Percentiles rank a stretch among this genome's conserved stretches.
Evolutionary conservation across 495 filamentous ascomycete genomes (phyloP).

Genomic region (Lindgomyces ingoldianus): DNA sequence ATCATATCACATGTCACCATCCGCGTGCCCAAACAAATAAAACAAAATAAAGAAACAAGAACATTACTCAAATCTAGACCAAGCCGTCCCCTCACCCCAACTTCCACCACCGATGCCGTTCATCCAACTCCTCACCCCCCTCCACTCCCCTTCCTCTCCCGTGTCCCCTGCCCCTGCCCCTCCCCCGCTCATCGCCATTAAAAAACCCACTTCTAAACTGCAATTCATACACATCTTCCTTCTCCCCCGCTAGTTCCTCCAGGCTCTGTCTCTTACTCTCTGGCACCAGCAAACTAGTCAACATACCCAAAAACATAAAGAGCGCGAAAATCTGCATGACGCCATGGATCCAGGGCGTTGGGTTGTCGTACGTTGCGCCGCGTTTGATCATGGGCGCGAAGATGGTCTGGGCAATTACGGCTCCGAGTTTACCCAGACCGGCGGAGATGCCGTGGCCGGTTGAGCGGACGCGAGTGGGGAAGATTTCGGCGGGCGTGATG

Average conservation of each 20-base stretch:
- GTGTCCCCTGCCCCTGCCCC: neutral
- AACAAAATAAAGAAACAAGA: too few species aligned
- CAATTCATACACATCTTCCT: slow-evolving; percentile 31
- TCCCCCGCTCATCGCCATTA: neutral
- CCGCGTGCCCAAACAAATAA: too few species aligned
- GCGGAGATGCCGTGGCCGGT: slow-evolving; percentile 60
- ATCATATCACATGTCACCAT: too few species aligned
- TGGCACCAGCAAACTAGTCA: slow-evolving; percentile 29
- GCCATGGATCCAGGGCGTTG: slow-evolving; percentile 34
- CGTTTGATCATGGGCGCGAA: slow-evolving; percentile 41
- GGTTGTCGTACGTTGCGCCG: slow-evolving; percentile 29
- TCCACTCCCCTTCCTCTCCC: neutral
- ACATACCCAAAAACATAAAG: slow-evolving; percentile 35
- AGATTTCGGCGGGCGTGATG: slow-evolving; percentile 59
- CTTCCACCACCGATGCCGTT: neutral
- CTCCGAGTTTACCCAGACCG: slow-evolving; percentile 59
- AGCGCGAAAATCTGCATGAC: slow-evolving; percentile 39
- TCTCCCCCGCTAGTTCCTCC: slow-evolving; percentile 30
- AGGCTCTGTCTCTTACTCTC: slow-evolving; percentile 28
- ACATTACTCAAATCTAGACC: too few species aligned
- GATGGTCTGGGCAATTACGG: slow-evolving; percentile 58
- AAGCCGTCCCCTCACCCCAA: neutral
- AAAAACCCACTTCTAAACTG: slow-evolving; percentile 33
- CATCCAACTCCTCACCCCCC: neutral
- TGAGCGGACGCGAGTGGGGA: slow-evolving; percentile 61